phyloP scores from a whole-genome alignment of 306 rosid genomes.

The Citrullus amarus region DNA sequence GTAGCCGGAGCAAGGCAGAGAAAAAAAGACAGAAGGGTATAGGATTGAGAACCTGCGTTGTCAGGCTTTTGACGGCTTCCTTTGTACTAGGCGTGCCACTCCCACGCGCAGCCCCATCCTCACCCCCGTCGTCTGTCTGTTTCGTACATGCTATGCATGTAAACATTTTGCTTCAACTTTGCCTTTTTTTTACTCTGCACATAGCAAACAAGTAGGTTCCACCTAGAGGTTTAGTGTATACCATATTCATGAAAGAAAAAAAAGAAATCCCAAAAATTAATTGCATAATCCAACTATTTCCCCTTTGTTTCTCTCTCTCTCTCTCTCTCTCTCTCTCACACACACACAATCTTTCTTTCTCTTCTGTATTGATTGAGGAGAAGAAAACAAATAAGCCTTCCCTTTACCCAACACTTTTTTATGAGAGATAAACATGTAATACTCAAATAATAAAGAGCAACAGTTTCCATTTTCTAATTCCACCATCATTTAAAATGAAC shows the following conservation, averaged over 20 bases:
- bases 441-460: background rate
- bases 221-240: background rate
- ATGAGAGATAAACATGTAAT: background rate
- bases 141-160: conserved; percentile 89
- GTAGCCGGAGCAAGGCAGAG: conserved; percentile 19
- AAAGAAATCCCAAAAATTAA: background rate
- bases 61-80: conserved; percentile 95
- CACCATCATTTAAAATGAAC: background rate
- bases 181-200: conserved; percentile 23
- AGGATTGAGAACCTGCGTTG: conserved; percentile 61
- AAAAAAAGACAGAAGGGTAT: conserved; percentile 3
- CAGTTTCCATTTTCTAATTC: background rate
- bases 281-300: background rate
- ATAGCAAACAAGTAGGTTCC: conserved; percentile 9
- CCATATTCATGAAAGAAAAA: background rate
- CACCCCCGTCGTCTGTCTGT: conserved; percentile 38
- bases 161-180: conserved; percentile 41
- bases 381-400: background rate
- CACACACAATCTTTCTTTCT: background rate
- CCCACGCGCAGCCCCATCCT: conserved; percentile 52
- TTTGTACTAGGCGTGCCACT: conserved; percentile 86
- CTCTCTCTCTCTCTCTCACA: background rate
- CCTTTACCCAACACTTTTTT: background rate
- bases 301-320: background rate
- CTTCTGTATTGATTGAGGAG: background rate